These are phyloP conservation scores for Penicillium expansum DNA, from an alignment of 2,329 filamentous ascomycete genomes.

Conservation along the genomic window DNA sequence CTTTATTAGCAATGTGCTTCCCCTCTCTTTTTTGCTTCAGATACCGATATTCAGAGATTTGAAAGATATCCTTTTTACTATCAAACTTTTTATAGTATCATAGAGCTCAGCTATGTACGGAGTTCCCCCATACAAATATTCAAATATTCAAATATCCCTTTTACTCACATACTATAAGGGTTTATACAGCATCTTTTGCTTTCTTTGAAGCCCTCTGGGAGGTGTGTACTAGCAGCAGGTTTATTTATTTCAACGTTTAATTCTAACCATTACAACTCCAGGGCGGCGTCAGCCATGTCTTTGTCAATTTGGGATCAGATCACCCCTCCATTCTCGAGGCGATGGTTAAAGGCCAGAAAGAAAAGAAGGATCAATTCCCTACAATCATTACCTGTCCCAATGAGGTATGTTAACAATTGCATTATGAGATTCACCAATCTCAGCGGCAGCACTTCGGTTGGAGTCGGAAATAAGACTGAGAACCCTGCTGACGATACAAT, in stretches of 20 bases:
- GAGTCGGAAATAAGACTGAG: conserved; percentile 1
- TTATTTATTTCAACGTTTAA: not conserved
- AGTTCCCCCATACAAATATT: not conserved
- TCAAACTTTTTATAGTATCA: not conserved
- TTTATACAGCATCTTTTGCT: conserved; percentile 71
- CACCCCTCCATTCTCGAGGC: conserved; percentile 76
- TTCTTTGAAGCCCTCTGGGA: conserved; percentile 82
- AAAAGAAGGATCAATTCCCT: conserved; percentile 64
- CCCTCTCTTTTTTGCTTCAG: not conserved
- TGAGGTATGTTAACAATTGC: conserved; percentile 54
- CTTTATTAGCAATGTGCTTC: conserved; percentile 7
- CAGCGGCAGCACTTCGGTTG: conserved; percentile 5
- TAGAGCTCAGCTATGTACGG: conserved; percentile 4
- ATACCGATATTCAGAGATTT: not conserved
- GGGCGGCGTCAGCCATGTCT: conserved; percentile 52
- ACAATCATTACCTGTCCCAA: conserved; percentile 76
- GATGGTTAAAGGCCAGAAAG: conserved; percentile 71
- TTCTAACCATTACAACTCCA: conserved; percentile 13
- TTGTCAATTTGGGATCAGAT: conserved; percentile 55
- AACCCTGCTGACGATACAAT: not conserved
- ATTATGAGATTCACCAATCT: not conserved
- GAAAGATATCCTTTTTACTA: not conserved
- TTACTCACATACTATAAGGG: conserved; percentile 21
- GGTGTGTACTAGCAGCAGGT: conserved; percentile 51
- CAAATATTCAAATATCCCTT: not conserved